Evolutionary conservation across 2,329 filamentous ascomycete genomes (phyloP), one percentile per base, ranked within the genome.

Genomic region (Pseudocercospora fijiensis): DNA sequence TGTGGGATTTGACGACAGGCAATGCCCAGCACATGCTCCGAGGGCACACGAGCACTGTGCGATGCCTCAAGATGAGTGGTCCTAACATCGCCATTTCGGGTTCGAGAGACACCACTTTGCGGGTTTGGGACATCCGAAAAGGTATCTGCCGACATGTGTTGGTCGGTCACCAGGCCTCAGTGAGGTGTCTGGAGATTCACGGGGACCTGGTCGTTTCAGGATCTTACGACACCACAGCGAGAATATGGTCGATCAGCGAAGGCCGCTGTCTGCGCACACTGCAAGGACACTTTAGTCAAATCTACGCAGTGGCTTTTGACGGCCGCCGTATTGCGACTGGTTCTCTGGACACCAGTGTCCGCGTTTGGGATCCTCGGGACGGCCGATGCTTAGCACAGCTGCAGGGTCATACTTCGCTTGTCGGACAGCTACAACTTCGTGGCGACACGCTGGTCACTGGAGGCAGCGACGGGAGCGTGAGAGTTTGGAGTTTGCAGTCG

Each of bases 301-400:
- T 99, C 63, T 99, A 99, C 76, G 95, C 95, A 20, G 96, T 99
- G 75, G 95, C 95, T 1, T 99, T 98, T 78, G 95, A 99, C 75
- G 95, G 95, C 43, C 88, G 89, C 70, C 86, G 93, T 67, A 93
- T 99, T 63, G 94, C 96, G 37, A 99, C 95, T 9, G 95, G 95
- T 58, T 97, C 93, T 77, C 81, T 99, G 66, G 95, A 99, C 78
- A 99, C 95, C 3, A 97, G 94, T 71, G 94, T 99, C 26, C 85
- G 95, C 68, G 96, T 99, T 67, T 99, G 95, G 95, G 92, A 99
- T 56, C 73, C 74, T 11, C 65, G 69, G 6, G 71, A 73, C 47
- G 74, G 78, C 45, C 89, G 91, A 76, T 94, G 93, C 72, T 87
- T 95, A 74, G 93, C 92, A 27, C 92, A 98, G 67, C 84, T 99